These are phyloP conservation scores for Protomyces lactucae-debilis DNA, from an alignment of 1,139 yeast genomes.

Conservation along the genomic window DNA sequence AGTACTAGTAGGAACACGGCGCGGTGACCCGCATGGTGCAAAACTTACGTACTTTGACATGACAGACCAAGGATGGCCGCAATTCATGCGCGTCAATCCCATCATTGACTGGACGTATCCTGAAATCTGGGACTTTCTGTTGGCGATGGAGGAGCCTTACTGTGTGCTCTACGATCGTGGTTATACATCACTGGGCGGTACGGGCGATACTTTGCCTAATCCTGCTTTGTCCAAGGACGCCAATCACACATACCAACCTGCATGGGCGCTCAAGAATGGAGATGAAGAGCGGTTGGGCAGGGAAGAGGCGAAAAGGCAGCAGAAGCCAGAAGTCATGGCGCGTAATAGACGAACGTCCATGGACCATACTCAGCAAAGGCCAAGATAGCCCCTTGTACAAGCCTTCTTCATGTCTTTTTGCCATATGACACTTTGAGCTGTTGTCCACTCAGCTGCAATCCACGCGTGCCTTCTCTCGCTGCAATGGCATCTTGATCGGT, in stretches of 20 bases:
- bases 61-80: slow-evolving; percentile 89
- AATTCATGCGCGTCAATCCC: slow-evolving; percentile 71
- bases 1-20: slow-evolving; percentile 73
- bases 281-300: slow-evolving; percentile 26
- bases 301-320: slow-evolving; percentile 8
- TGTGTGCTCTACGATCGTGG: slow-evolving; percentile 71
- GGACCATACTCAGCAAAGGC: background rate
- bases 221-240: slow-evolving; percentile 46
- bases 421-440: slow-evolving; percentile 47
- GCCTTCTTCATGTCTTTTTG: slow-evolving; percentile 15
- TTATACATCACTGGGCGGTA: slow-evolving; percentile 77
- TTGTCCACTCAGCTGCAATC: slow-evolving; percentile 41
- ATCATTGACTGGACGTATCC: slow-evolving; percentile 74
- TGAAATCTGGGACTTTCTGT: slow-evolving; percentile 66
- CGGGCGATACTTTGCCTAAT: slow-evolving; percentile 59
- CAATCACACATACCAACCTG: slow-evolving; percentile 29
- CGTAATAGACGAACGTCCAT: slow-evolving; percentile 3
- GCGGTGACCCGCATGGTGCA: slow-evolving; percentile 72
- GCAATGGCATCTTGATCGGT: slow-evolving; percentile 49
- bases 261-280: slow-evolving; percentile 25
- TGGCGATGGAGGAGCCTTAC: slow-evolving; percentile 51
- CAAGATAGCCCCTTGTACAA: background rate
- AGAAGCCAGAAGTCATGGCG: background rate
- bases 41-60: slow-evolving; percentile 52
- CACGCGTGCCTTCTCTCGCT: slow-evolving; percentile 44